phyloP scores from a whole-genome alignment of 257 asterid genomes.

The Capsicum baccatum region DNA sequence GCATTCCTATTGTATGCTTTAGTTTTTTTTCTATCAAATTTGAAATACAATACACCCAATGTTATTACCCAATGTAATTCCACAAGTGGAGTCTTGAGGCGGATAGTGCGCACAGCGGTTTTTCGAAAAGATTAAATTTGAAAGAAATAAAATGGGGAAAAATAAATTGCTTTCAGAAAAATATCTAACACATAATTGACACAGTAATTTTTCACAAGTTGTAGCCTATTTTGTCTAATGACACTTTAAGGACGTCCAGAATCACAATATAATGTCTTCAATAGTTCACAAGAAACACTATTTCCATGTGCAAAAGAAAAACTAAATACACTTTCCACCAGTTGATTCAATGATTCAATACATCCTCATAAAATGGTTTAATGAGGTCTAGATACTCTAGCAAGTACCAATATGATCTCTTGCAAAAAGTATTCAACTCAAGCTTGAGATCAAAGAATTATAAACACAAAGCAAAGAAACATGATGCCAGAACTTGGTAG shows the following conservation, averaged over 20 bases:
- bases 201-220: neutral
- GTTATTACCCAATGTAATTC: too few species aligned
- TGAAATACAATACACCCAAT: too few species aligned
- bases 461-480: neutral
- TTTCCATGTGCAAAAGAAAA: conserved; percentile 11
- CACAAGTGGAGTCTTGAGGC: too few species aligned
- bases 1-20: neutral
- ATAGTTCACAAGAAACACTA: neutral
- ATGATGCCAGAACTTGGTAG: neutral
- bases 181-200: neutral
- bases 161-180: neutral
- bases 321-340: neutral
- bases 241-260: neutral
- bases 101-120: too few species aligned
- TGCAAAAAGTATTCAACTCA: neutral
- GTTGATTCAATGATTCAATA: neutral
- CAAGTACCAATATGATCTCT: neutral
- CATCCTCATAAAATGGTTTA: neutral
- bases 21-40: neutral
- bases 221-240: neutral
- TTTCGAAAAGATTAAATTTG: neutral
- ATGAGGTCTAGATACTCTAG: neutral
- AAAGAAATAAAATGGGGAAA: neutral
- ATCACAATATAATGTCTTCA: neutral
- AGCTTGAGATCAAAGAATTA: conserved; percentile 6